Conservation (phyloP, 2,329 filamentous ascomycete genomes). For the Thelonectria discophora region DNA sequence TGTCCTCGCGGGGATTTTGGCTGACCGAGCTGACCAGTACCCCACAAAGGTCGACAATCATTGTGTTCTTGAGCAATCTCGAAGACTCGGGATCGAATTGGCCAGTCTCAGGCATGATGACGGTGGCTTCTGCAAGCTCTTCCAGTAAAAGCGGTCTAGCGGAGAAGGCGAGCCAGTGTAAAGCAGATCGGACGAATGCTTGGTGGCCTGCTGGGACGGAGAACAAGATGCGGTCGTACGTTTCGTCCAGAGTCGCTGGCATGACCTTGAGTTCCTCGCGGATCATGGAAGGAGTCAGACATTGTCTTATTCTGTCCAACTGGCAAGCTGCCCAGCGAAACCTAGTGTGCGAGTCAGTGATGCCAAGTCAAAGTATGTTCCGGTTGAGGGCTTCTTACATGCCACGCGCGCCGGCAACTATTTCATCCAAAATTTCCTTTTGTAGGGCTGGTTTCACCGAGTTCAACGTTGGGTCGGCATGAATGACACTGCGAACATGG, state of each 20-base stretch:
- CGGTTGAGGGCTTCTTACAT: not conserved
- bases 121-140: slow-evolving; percentile 5
- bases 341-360: not conserved
- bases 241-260: slow-evolving; percentile 4
- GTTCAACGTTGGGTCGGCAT: not conserved
- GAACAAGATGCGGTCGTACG: not conserved
- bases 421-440: slow-evolving; percentile 1
- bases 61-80: not conserved
- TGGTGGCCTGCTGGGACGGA: not conserved
- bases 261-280: not conserved
- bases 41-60: slow-evolving; percentile 2
- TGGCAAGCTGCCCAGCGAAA: slow-evolving; percentile 14
- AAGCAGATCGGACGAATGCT: not conserved
- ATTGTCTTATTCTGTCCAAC: not conserved
- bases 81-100: not conserved
- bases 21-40: not conserved
- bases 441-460: slow-evolving; percentile 1
- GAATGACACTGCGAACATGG: not conserved
- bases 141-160: not conserved
- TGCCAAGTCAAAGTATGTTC: not conserved
- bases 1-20: not conserved
- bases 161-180: slow-evolving; percentile 8
- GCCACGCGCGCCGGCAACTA: not conserved
- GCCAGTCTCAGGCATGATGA: not conserved
- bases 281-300: not conserved